Evolutionary conservation across 2,329 filamentous ascomycete genomes (phyloP).

Genomic region (Ophiocordyceps camponoti-floridani): DNA sequence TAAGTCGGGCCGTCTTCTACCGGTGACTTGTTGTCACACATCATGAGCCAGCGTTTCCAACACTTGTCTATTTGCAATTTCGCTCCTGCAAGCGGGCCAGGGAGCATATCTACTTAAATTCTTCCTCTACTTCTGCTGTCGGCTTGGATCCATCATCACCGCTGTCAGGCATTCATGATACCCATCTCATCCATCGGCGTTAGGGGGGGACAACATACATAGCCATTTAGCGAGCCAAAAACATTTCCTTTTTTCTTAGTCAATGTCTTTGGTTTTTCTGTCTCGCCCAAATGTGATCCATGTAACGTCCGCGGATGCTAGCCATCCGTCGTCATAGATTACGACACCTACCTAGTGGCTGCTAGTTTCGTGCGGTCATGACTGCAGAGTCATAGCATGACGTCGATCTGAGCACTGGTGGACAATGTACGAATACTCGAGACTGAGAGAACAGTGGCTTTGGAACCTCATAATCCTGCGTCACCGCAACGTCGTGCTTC

Average conservation of each 20-base stretch:
- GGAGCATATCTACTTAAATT: neutral
- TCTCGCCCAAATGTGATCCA: no score
- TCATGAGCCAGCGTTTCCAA: neutral
- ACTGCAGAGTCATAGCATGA: no score
- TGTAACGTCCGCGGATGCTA: no score
- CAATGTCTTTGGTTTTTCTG: neutral
- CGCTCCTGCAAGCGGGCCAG: neutral
- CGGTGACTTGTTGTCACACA: no score
- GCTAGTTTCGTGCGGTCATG: no score
- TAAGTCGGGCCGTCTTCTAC: constrained; percentile 1
- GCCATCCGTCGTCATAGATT: no score
- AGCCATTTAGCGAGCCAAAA: neutral
- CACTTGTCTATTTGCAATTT: neutral
- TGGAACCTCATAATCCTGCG: no score
- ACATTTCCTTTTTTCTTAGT: neutral
- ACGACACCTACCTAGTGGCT: no score
- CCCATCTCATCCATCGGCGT: constrained; percentile 1
- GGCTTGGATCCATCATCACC: neutral
- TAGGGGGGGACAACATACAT: neutral
- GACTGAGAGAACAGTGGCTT: no score
- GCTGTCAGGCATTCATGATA: constrained; percentile 1
- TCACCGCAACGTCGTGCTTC: no score
- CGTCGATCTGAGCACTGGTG: no score
- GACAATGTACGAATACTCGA: no score
- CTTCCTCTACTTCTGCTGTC: neutral